These are phyloP conservation scores for Aspergillus sclerotioniger DNA, from an alignment of 495 filamentous ascomycete species.

Conservation along the genomic window DNA sequence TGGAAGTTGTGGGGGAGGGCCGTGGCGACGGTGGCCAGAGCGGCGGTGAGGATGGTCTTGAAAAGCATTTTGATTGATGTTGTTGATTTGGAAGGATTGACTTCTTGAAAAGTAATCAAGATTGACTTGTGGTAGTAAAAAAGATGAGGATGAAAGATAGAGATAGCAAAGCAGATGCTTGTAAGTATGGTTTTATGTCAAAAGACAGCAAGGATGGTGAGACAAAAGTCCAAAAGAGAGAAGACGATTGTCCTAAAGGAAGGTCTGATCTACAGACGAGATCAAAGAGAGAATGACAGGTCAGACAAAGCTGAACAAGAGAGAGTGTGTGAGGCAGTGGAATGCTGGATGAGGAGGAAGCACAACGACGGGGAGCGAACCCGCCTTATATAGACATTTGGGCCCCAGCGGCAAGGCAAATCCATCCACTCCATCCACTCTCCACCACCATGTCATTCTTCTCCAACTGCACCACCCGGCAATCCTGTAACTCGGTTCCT, in stretches of 20 bases:
- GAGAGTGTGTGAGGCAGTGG: conserved; percentile 14
- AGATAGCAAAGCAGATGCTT: conserved; percentile 10
- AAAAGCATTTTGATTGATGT: conserved; percentile 44
- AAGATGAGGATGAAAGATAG: neutral
- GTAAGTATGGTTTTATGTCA: too few relatives aligned
- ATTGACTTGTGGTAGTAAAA: too few relatives aligned
- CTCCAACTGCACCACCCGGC: neutral
- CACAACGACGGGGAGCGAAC: neutral
- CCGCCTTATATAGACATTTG: neutral
- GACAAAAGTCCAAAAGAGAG: too few relatives aligned
- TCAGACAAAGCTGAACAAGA: conserved; percentile 13
- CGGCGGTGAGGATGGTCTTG: conserved; percentile 40
- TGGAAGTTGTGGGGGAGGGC: conserved; percentile 35
- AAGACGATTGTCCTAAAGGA: neutral
- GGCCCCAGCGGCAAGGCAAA: too few relatives aligned
- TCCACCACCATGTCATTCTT: too few relatives aligned
- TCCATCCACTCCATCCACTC: too few relatives aligned
- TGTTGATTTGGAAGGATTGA: conserved; percentile 10
- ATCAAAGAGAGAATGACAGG: conserved; percentile 20
- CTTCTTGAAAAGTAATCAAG: conserved; percentile 2
- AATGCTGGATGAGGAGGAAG: conserved; percentile 4
- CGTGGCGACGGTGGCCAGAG: conserved; percentile 36
- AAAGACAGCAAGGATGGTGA: too few relatives aligned
- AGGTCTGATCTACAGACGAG: conserved; percentile 29
- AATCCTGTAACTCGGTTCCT: neutral